A percentile compares a stretch with the other conserved stretches of the same genome.
These are phyloP conservation scores for Tilletiopsis washingtonensis DNA, from an alignment of 1,284 basidiomycete species.

Conservation along the genomic window DNA sequence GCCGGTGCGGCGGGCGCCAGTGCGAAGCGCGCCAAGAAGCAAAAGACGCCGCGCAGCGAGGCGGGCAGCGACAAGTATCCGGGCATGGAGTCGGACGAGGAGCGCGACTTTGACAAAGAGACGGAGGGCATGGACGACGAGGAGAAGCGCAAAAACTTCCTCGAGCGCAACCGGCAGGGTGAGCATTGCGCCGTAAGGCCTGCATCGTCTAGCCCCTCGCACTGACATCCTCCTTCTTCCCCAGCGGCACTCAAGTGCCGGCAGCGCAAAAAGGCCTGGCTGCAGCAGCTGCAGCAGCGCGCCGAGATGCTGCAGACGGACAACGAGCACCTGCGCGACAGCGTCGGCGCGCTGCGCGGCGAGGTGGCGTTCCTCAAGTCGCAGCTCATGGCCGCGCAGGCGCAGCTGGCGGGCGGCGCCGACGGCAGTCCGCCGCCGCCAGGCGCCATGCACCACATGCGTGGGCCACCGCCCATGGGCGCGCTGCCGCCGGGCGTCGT, in stretches of 20 bases:
- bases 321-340: constrained; percentile 75
- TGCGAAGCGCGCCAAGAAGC: too few relatives aligned
- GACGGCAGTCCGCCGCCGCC: constrained; percentile 15
- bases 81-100: constrained; percentile 17
- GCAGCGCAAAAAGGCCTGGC: constrained; percentile 97
- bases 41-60: background rate
- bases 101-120: constrained; percentile 11
- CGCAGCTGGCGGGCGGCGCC: background rate
- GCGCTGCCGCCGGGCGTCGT: constrained; percentile 1
- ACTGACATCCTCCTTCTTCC: too few relatives aligned
- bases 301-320: constrained; percentile 82
- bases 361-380: constrained; percentile 50
- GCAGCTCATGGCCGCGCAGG: constrained; percentile 30
- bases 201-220: too few relatives aligned
- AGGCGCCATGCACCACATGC: constrained; percentile 11
- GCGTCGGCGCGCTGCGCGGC: constrained; percentile 52
- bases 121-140: constrained; percentile 37
- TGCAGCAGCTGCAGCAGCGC: constrained; percentile 81
- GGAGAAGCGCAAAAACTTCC: constrained; percentile 43
- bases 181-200: too few relatives aligned
- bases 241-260: constrained; percentile 92
- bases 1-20: too few relatives aligned
- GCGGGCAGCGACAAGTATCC: background rate
- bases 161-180: constrained; percentile 42
- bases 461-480: constrained; percentile 13